Conservation (phyloP, 2,329 filamentous ascomycete species). For the Colletotrichum sp. region DNA sequence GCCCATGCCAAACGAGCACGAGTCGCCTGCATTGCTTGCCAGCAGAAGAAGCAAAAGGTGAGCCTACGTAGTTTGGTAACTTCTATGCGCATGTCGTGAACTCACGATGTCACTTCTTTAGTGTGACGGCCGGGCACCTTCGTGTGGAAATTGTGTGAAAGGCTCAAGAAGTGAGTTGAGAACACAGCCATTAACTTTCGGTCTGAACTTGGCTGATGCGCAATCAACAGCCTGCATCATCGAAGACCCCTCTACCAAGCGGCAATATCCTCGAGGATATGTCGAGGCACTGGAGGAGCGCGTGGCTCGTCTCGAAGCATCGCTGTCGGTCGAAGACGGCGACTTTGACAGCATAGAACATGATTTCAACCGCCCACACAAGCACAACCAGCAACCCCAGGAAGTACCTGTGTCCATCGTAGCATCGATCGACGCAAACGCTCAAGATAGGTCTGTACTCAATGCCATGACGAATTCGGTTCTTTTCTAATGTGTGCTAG, state of each 20-base stretch:
- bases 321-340: background rate
- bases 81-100: fast-evolving
- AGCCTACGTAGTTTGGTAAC: background rate
- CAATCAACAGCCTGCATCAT: background rate
- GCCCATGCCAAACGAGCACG: background rate
- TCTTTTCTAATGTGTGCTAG: background rate
- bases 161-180: background rate
- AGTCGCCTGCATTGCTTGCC: background rate
- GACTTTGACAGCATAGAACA: background rate
- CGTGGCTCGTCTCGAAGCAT: background rate
- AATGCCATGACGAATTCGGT: fast-evolving
- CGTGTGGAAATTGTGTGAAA: background rate
- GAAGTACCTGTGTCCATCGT: background rate
- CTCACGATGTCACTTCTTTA: background rate
- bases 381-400: background rate
- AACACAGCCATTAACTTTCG: fast-evolving
- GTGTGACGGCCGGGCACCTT: background rate
- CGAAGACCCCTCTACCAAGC: background rate
- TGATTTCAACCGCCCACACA: background rate
- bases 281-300: background rate
- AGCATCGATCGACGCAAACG: background rate
- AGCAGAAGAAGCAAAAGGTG: background rate
- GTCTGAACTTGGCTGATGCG: background rate
- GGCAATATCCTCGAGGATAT: background rate
- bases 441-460: background rate